Evolutionary conservation across 352 stramenopile genomes (phyloP).

Genomic region (Plasmopara viticola): DNA sequence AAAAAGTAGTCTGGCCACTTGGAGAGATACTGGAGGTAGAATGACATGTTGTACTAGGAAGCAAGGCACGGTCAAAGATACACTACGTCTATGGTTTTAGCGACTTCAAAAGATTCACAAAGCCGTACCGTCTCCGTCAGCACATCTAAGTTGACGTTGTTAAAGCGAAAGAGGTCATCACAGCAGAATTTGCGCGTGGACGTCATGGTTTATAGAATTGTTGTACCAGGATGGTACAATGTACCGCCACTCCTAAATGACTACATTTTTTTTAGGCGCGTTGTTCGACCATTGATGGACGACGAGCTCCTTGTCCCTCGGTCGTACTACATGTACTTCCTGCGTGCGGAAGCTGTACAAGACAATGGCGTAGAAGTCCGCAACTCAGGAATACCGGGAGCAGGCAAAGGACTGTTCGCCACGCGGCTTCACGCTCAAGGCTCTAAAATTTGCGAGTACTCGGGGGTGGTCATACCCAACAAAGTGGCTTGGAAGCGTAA

Average conservation of each 20-base stretch:
- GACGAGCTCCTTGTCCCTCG: conserved; percentile 14
- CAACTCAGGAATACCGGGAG: conserved; percentile 40
- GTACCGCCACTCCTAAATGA: neutral
- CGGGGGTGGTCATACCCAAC: conserved; percentile 31
- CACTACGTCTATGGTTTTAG: neutral
- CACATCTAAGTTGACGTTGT: conserved; percentile 97
- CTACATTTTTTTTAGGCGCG: neutral
- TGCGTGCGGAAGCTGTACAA: conserved; percentile 3
- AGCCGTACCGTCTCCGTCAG: conserved; percentile 89
- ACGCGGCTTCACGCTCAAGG: conserved; percentile 21
- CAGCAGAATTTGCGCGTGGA: conserved; percentile 94
- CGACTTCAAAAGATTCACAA: neutral
- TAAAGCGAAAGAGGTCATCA: conserved; percentile 97
- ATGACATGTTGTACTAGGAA: conserved; percentile 92
- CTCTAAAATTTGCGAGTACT: conserved; percentile 40
- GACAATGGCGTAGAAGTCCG: conserved; percentile 37
- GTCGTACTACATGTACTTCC: conserved; percentile 18
- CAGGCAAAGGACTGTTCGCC: conserved; percentile 49
- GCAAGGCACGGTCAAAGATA: conserved; percentile 12
- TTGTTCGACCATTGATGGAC: conserved; percentile 13
- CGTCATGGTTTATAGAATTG: conserved; percentile 69
- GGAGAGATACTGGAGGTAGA: conserved; percentile 97
- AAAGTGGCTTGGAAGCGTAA: conserved; percentile 44
- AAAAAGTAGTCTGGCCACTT: conserved; percentile 97
- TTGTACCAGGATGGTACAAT: conserved; percentile 2